A percentile compares a stretch with the other conserved stretches of the same genome.
Conservation (phyloP, 257 asterid species). For the Nicotiana otophora region DNA sequence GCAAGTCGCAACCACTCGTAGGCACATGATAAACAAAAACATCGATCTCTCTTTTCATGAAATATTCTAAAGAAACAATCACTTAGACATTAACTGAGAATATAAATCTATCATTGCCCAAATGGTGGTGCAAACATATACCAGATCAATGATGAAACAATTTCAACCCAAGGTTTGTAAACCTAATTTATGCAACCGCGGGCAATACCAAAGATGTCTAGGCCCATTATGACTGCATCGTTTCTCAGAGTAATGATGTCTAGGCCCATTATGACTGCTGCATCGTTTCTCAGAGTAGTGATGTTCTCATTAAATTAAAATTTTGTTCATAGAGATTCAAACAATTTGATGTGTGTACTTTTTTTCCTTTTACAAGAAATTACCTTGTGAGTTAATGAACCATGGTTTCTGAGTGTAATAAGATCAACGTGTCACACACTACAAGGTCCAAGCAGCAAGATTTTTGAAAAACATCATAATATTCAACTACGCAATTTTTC, state of each 20-base stretch:
- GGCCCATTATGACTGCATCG: neutral
- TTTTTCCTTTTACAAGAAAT: neutral
- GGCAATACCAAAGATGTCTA: neutral
- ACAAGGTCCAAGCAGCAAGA: conserved; percentile 2
- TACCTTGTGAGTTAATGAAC: neutral
- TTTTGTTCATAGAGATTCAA: neutral
- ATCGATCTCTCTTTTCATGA: neutral
- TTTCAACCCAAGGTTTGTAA: neutral
- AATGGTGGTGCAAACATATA: neutral
- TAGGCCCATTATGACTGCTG: neutral
- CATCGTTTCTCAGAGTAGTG: neutral
- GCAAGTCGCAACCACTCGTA: neutral
- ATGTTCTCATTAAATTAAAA: neutral
- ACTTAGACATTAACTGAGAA: neutral
- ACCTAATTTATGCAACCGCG: neutral
- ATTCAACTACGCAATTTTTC: neutral
- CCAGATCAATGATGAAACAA: neutral
- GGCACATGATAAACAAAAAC: neutral
- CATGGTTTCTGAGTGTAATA: neutral
- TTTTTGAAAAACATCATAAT: neutral
- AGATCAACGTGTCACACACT: neutral
- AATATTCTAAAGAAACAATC: neutral
- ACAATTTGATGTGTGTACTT: neutral
- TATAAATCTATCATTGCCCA: neutral
- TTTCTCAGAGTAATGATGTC: neutral